Conservation (phyloP, 2,329 filamentous ascomycete species). For the Verticillium zaregamsianum region DNA sequence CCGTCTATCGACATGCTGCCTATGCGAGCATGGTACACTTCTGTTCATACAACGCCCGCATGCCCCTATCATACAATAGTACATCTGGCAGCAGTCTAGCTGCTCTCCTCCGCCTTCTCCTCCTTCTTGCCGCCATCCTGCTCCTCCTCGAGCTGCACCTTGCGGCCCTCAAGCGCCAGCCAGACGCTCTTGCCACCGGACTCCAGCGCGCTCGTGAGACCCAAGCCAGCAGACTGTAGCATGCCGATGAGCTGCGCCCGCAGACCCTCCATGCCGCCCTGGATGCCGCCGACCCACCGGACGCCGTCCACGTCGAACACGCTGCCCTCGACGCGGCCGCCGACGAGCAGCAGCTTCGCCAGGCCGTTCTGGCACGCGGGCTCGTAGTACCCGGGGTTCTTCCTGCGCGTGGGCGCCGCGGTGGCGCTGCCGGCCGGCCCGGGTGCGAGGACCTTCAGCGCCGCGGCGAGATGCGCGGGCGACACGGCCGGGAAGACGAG, state of each 20-base stretch:
- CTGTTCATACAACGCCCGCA: not conserved
- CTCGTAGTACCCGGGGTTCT: conserved; percentile 79
- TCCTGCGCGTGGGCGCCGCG: conserved; percentile 71
- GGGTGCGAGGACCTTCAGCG: conserved; percentile 73
- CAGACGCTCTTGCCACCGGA: conserved; percentile 78
- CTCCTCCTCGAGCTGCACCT: conserved; percentile 76
- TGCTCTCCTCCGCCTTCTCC: conserved; percentile 17
- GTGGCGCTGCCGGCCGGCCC: conserved; percentile 57
- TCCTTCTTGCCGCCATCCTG: conserved; percentile 19
- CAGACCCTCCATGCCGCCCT: conserved; percentile 76
- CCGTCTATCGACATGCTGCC: not conserved
- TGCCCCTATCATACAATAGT: conserved; percentile 14
- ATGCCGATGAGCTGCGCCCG: conserved; percentile 76
- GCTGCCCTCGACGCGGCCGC: conserved; percentile 80
- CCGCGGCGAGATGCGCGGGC: conserved; percentile 77
- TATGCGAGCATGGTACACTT: not conserved
- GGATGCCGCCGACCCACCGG: conserved; percentile 65
- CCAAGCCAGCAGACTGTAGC: conserved; percentile 75
- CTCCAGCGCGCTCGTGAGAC: conserved; percentile 74
- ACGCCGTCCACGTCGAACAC: conserved; percentile 73
- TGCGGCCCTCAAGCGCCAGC: conserved; percentile 80
- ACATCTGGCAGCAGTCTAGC: conserved; percentile 6
- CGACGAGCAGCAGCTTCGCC: conserved; percentile 82
- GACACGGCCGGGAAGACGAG: conserved; percentile 79
- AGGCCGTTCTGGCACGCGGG: conserved; percentile 72